A percentile compares a stretch with the other conserved stretches of the same genome.
Evolutionary conservation across 1,284 basidiomycete genomes (phyloP).

Genomic region (Ustilago shanxiensis): DNA sequence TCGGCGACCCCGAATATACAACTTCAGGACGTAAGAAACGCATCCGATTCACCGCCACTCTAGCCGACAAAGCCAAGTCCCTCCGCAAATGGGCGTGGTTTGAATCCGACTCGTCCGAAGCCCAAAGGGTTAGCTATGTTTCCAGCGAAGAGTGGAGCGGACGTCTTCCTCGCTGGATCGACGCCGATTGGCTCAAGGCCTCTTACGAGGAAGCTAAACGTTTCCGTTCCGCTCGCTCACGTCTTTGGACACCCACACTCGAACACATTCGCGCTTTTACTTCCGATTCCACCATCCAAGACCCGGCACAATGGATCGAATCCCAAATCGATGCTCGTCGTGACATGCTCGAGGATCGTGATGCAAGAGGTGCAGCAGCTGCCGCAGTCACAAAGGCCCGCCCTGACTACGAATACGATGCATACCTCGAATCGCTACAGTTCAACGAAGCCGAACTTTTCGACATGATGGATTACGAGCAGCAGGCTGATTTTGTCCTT

Average conservation of each 20-base stretch:
- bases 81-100: constrained; percentile 49
- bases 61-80: constrained; percentile 27
- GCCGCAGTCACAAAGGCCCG: neutral
- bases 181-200: constrained; percentile 23
- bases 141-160: neutral
- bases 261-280: constrained; percentile 18
- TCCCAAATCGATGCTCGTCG: constrained; percentile 24
- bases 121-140: neutral
- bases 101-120: constrained; percentile 5
- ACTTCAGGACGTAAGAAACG: constrained; percentile 13
- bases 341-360: neutral
- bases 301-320: constrained; percentile 32
- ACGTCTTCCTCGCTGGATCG: no score
- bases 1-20: no score
- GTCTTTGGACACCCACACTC: constrained; percentile 44
- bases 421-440: neutral
- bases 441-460: constrained; percentile 17
- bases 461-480: constrained; percentile 46
- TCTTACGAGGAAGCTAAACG: constrained; percentile 32
- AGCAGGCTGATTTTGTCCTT: constrained; percentile 51
- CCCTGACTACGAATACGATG: neutral
- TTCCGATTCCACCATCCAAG: constrained; percentile 10
- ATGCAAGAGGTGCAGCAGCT: constrained; percentile 8
- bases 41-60: constrained; percentile 15
- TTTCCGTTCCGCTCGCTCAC: constrained; percentile 50